A percentile compares a stretch with the other conserved stretches of the same genome.
phyloP scores from a whole-genome alignment of 345 rosid species.

The Sonneratia alba region DNA sequence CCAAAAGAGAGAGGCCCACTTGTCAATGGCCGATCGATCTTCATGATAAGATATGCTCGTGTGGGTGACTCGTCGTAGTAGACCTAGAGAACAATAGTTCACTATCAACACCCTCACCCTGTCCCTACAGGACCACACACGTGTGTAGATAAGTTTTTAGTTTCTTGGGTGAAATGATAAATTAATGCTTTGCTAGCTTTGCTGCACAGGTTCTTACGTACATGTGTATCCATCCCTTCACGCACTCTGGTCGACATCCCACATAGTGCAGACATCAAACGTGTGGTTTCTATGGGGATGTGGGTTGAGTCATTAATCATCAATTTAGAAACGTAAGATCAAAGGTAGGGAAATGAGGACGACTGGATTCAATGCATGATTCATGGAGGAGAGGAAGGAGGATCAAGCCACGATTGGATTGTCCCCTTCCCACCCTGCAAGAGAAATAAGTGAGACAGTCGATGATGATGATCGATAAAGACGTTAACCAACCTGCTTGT shows the following conservation, averaged over 20 bases:
- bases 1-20: background rate
- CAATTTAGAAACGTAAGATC: no score
- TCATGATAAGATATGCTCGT: background rate
- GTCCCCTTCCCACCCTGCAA: slow-evolving; percentile 36
- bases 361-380: background rate
- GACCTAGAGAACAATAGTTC: background rate
- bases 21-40: background rate
- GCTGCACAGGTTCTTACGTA: no score
- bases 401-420: slow-evolving; percentile 27
- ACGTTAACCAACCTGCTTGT: background rate
- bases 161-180: background rate
- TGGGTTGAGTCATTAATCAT: no score
- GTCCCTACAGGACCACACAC: background rate
- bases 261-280: no score
- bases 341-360: background rate
- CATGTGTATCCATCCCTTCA: no score
- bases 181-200: no score
- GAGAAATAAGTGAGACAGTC: slow-evolving; percentile 16
- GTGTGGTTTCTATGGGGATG: no score
- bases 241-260: no score
- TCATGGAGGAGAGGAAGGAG: background rate
- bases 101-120: background rate
- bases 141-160: background rate
- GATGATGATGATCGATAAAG: background rate
- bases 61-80: background rate